Percentiles rank a stretch among this genome's conserved stretches.
phyloP scores from a whole-genome alignment of 208 protist genomes.

The Trypanosoma platydactyli region DNA sequence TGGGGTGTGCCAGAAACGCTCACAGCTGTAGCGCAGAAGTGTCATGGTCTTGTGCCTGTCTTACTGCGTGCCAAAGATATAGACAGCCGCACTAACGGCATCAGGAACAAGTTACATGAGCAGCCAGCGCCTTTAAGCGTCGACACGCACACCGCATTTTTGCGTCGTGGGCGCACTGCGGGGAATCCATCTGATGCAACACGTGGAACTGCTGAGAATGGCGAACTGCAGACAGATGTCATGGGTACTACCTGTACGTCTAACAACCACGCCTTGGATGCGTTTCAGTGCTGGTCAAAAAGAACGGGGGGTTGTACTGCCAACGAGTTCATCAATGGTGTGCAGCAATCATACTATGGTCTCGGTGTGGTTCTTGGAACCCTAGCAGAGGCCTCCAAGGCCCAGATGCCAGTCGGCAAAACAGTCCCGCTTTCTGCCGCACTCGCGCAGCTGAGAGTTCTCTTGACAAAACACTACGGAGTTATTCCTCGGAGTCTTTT shows the following conservation, averaged over 20 bases:
- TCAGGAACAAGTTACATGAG: too few species aligned
- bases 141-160: not conserved
- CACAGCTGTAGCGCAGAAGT: not conserved
- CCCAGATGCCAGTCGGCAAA: conserved; percentile 5
- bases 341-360: conserved; percentile 70
- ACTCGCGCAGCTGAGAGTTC: conserved; percentile 28
- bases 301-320: conserved; percentile 45
- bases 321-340: conserved; percentile 63
- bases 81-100: not conserved
- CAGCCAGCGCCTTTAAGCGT: not conserved
- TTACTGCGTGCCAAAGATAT: not conserved
- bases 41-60: not conserved
- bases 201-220: not conserved
- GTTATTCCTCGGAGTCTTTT: conserved; percentile 1
- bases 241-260: not conserved
- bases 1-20: conserved; percentile 5
- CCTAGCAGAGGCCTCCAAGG: conserved; percentile 24
- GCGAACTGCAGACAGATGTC: not conserved
- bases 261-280: conserved; percentile 28
- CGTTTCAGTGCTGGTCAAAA: conserved; percentile 56
- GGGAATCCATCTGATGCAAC: not conserved
- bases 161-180: conserved; percentile 9
- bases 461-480: conserved; percentile 24
- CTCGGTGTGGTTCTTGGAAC: conserved; percentile 43
- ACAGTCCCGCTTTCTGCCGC: conserved; percentile 6